phyloP scores from a whole-genome alignment of 2,329 filamentous ascomycete species.

The Xylaria sp. region DNA sequence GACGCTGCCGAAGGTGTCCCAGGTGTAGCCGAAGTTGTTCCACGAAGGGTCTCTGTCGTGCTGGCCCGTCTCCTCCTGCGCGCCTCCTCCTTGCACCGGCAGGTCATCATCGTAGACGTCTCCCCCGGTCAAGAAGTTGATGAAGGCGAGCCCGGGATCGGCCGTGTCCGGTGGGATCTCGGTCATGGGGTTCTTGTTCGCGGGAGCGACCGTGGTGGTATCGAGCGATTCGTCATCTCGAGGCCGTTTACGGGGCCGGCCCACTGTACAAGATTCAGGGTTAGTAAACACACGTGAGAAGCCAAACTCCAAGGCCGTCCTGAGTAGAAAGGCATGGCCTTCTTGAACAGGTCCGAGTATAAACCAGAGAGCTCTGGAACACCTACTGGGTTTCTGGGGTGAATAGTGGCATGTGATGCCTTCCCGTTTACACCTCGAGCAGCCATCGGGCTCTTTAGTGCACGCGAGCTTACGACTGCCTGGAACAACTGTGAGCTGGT shows the following conservation, averaged over 20 bases:
- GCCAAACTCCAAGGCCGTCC: too few relatives aligned
- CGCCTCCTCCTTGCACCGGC: not conserved
- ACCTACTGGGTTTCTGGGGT: constrained; percentile 65
- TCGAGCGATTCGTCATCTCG: constrained; percentile 32
- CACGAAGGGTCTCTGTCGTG: constrained; percentile 17
- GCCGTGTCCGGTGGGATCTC: constrained; percentile 30
- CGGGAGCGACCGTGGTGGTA: constrained; percentile 13
- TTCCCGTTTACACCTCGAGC: constrained; percentile 60
- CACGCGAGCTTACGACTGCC: constrained; percentile 67
- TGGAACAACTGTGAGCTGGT: constrained; percentile 36
- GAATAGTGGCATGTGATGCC: constrained; percentile 63
- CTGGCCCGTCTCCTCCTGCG: not conserved
- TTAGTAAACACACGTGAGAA: too few relatives aligned
- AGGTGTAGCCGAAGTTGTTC: constrained; percentile 25
- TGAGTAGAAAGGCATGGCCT: too few relatives aligned
- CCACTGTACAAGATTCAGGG: too few relatives aligned
- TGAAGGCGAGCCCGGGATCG: constrained; percentile 34
- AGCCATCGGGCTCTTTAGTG: constrained; percentile 63
- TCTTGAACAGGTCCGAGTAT: too few relatives aligned
- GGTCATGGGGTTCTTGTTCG: constrained; percentile 32
- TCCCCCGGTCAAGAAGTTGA: constrained; percentile 29
- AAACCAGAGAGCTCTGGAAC: too few relatives aligned
- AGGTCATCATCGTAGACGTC: constrained; percentile 17
- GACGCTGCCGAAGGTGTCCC: constrained; percentile 29
- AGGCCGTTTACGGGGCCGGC: constrained; percentile 62